Base-by-base conservation (phyloP, 768 basidiomycete genomes). In the Leccinum rimulosum region DNA sequence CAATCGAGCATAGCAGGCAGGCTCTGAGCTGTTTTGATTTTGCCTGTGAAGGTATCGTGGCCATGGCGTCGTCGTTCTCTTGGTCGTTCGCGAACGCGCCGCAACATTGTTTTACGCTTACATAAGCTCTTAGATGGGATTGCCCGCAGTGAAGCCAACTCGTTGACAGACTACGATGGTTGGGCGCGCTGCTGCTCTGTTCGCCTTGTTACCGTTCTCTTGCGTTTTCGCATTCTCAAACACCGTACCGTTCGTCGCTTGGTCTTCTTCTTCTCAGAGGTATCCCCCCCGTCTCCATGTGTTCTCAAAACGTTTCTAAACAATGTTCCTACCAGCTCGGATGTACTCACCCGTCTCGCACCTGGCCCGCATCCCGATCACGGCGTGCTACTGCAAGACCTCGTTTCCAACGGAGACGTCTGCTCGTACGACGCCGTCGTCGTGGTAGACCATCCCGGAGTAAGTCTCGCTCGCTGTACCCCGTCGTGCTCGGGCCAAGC, bases 1-100 rank as follows among this genome's bases (percentile, higher is more conserved):
- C 84, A 61, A 97, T 84, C 0, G 95, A 97, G 74, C 97, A 99
- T 43, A 98, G 82, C 2, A 98, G 81, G 70, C 96, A 99, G 19
- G 96, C 95, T 56, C 96, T 83, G 9, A 95, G 84, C 57, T 85
- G 82, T 68, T 87, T 91, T 58, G 86, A 85, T 65, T 81, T 86
- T 45, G 85, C 81, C 54, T 84, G 80, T 1, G 75, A 66, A 15
- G 85, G 90, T 63, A 89, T 83, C 1, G 76, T n/a, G 25, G 77
- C 79, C 69, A 75, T 74, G 54, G 50, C 30, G 52, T 60, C 30
- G 52, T 60, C 40, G 58, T 45, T 36, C 22, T 12, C 11, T 12
- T 33, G 33, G 47, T 11, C 45, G 45, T 12, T 28, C 6, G 15
- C 27, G 27, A 50, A 17, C 22, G 47, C 22, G 22, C 22, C 22